These are phyloP conservation scores for Diaporthe sp. DNA, from an alignment of 2,329 filamentous ascomycete species.

Conservation along the genomic window DNA sequence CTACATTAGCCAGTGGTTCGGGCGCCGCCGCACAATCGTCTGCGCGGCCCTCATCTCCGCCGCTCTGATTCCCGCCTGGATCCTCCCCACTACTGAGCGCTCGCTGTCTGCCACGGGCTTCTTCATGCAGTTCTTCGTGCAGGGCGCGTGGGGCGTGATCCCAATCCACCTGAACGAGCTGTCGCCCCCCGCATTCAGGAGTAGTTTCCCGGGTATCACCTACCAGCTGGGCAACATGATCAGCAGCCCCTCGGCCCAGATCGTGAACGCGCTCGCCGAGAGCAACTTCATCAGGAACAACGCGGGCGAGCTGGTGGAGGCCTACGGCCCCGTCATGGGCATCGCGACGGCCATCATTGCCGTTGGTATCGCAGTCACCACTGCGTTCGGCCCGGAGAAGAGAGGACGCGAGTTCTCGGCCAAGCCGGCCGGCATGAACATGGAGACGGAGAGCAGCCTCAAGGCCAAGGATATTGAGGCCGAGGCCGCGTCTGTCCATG, in stretches of 20 bases:
- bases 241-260: conserved; percentile 79
- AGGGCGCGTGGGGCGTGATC: conserved; percentile 76
- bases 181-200: conserved; percentile 77
- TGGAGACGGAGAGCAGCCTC: conserved; percentile 44
- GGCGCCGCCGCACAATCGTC: conserved; percentile 78
- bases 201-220: conserved; percentile 77
- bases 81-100: conserved; percentile 71
- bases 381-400: conserved; percentile 80
- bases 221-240: conserved; percentile 85
- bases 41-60: conserved; percentile 70
- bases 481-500: conserved; percentile 15
- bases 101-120: conserved; percentile 74
- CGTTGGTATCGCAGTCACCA: conserved; percentile 75
- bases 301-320: conserved; percentile 70
- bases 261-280: conserved; percentile 81
- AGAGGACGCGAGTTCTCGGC: conserved; percentile 78
- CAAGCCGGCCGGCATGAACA: conserved; percentile 60
- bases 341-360: conserved; percentile 83
- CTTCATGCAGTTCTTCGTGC: conserved; percentile 77
- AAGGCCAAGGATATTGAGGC: conserved; percentile 39
- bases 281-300: conserved; percentile 65
- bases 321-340: conserved; percentile 82
- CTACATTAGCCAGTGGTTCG: conserved; percentile 81
- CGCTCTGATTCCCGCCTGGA: conserved; percentile 77
- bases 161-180: conserved; percentile 82